Evolutionary conservation across 306 rosid species (phyloP).

Genomic region (Acacia acuminata): DNA sequence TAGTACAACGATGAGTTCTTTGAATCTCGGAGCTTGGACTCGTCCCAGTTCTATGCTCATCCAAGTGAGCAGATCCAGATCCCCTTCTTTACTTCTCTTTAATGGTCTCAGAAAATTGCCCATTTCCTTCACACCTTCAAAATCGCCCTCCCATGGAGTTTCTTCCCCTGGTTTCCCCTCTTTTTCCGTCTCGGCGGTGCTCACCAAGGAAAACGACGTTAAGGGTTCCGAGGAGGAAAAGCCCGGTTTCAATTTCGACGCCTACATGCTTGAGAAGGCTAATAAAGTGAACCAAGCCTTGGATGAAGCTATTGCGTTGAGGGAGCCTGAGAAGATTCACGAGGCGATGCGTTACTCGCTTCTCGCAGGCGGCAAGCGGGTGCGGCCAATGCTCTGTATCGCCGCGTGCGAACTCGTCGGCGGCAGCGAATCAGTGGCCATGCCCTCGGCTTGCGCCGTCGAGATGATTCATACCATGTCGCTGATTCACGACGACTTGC

Average conservation of each 20-base stretch:
- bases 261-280: constrained; percentile 55
- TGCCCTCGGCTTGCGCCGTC: constrained; percentile 82
- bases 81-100: constrained; percentile 37
- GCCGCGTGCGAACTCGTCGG: constrained; percentile 85
- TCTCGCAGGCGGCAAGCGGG: constrained; percentile 84
- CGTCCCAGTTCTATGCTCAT: constrained; percentile 46
- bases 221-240: constrained; percentile 30
- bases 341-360: constrained; percentile 87
- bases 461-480: constrained; percentile 98
- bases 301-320: constrained; percentile 54
- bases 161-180: background rate
- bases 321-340: constrained; percentile 61
- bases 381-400: constrained; percentile 73
- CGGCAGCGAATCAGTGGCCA: constrained; percentile 53
- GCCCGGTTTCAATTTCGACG: constrained; percentile 56
- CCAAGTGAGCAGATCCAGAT: constrained; percentile 48
- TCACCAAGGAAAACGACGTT: constrained; percentile 52
- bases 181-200: constrained; percentile 44
- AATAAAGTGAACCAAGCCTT: constrained; percentile 57
- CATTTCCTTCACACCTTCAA: constrained; percentile 10
- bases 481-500: constrained; percentile 84
- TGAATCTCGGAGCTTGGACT: constrained; percentile 58
- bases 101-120: constrained; percentile 31
- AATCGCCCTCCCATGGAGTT: background rate
- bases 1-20: constrained; percentile 50